Conservation (phyloP, 2,329 filamentous ascomycete species). For the Bipolaris cookei region DNA sequence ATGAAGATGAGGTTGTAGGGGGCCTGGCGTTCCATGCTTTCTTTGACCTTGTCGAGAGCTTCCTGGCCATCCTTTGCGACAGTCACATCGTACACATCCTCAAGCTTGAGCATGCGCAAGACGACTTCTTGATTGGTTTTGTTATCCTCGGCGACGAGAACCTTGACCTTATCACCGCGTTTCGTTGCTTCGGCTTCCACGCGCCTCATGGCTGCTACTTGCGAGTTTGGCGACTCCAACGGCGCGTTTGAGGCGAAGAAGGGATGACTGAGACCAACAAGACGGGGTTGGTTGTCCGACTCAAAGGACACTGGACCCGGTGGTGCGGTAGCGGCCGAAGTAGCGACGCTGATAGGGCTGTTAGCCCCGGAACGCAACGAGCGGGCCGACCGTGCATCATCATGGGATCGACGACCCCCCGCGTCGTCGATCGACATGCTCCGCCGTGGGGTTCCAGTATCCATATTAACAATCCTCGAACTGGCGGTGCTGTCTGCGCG, state of each 20-base stretch:
- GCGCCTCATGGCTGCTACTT: constrained; percentile 69
- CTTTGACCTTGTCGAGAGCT: constrained; percentile 84
- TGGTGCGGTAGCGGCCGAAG: constrained; percentile 19
- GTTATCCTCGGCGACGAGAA: constrained; percentile 85
- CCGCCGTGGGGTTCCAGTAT: constrained; percentile 31
- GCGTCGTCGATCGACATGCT: constrained; percentile 39
- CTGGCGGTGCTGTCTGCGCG: constrained; percentile 62
- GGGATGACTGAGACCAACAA: constrained; percentile 82
- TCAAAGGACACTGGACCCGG: constrained; percentile 54
- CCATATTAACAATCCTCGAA: constrained; percentile 41
- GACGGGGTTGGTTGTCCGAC: constrained; percentile 72
- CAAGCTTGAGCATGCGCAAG: constrained; percentile 72
- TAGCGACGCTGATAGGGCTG: constrained; percentile 22
- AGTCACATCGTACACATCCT: constrained; percentile 84
- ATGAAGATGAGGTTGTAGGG: constrained; percentile 91
- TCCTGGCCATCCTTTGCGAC: constrained; percentile 79
- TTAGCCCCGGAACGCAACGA: constrained; percentile 44
- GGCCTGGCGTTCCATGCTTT: constrained; percentile 74
- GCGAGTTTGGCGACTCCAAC: constrained; percentile 62
- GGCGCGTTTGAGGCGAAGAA: constrained; percentile 68
- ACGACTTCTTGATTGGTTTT: constrained; percentile 58
- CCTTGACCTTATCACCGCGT: constrained; percentile 69
- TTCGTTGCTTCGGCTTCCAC: constrained; percentile 66
- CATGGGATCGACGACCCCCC: constrained; percentile 25
- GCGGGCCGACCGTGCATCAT: constrained; percentile 41